Percentiles rank a stretch among this genome's conserved stretches.
Evolutionary conservation across 768 basidiomycete species (phyloP).

Genomic region (Lactifluus hygrophoroides): DNA sequence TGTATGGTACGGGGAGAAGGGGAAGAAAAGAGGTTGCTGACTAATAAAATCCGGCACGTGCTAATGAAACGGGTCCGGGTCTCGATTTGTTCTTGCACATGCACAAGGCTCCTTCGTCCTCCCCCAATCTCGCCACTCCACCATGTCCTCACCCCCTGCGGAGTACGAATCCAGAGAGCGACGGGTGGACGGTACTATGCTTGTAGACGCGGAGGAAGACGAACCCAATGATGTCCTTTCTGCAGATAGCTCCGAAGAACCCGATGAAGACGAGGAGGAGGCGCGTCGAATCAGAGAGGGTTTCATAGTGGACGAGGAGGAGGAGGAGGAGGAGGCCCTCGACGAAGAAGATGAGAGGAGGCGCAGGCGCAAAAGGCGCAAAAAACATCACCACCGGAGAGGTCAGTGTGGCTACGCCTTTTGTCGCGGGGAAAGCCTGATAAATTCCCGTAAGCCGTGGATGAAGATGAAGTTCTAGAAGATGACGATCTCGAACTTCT

Average conservation of each 20-base stretch:
- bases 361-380: conserved; percentile 56
- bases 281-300: conserved; percentile 71
- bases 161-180: conserved; percentile 27
- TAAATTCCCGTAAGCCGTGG: conserved; percentile 28
- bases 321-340: conserved; percentile 72
- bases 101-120: not conserved
- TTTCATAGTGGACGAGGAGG: conserved; percentile 88
- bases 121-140: conserved; percentile 20
- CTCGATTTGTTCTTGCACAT: not conserved
- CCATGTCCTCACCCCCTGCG: conserved; percentile 48
- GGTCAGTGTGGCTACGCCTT: conserved; percentile 30
- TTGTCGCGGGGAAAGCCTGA: conserved; percentile 10
- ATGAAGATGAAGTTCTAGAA: conserved; percentile 60
- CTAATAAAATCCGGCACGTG: conserved; percentile 10
- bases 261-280: conserved; percentile 88
- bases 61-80: not conserved
- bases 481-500: conserved; percentile 81
- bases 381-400: conserved; percentile 56
- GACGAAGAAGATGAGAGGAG: conserved; percentile 48
- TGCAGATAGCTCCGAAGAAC: conserved; percentile 85
- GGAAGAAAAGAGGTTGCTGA: not conserved
- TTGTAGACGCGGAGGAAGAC: conserved; percentile 34
- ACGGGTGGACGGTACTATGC: conserved; percentile 53
- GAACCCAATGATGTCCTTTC: conserved; percentile 50
- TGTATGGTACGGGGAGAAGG: not conserved